phyloP scores from a whole-genome alignment of 345 rosid genomes.

The Melaleuca quinquenervia region DNA sequence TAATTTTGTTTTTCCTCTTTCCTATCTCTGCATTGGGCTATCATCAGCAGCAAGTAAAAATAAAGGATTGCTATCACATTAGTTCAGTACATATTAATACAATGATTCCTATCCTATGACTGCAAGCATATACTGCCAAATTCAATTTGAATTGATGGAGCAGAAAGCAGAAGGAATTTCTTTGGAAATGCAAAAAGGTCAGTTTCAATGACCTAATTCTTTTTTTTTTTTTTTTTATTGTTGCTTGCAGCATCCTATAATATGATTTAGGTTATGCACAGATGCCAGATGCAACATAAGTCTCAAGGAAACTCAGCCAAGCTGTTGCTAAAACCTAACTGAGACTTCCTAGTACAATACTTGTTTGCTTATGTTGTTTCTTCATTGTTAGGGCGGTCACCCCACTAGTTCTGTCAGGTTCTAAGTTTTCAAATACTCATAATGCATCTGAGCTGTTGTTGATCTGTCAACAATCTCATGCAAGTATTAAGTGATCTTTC shows the following conservation, averaged over 20 bases:
- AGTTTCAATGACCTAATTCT: neutral
- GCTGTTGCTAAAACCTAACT: neutral
- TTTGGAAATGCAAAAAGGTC: neutral
- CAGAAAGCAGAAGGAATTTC: neutral
- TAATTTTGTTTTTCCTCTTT: neutral
- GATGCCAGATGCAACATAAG: neutral
- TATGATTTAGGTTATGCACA: neutral
- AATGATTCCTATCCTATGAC: too few species aligned
- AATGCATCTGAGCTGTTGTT: neutral
- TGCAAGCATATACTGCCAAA: too few species aligned
- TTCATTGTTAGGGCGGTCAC: neutral
- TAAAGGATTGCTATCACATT: too few species aligned
- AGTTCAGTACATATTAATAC: too few species aligned
- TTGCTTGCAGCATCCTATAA: neutral
- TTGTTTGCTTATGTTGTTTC: neutral
- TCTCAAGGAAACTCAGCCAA: neutral
- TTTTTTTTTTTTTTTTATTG: neutral
- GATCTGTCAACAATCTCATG: neutral
- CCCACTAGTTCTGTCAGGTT: neutral
- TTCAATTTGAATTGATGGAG: too few species aligned
- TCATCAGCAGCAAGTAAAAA: too few species aligned
- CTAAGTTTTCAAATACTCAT: neutral
- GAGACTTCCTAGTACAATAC: neutral
- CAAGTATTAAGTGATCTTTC: neutral
- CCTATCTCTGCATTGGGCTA: neutral